Percentiles rank a stretch among this genome's conserved stretches.
phyloP scores from a whole-genome alignment of 129 eudicot genomes.

The Mikania micrantha region DNA sequence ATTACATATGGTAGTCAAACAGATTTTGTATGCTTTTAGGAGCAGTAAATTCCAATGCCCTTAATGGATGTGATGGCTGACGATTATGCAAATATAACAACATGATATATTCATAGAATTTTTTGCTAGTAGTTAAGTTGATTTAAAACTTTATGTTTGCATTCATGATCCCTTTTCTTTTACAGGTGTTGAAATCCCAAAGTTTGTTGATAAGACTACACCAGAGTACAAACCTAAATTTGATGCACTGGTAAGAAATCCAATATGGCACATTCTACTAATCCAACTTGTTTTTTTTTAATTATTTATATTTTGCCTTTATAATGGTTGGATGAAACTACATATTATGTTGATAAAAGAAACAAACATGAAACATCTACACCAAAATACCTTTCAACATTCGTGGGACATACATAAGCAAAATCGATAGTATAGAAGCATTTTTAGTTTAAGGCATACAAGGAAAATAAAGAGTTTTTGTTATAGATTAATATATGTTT shows the following conservation, averaged over 20 bases:
- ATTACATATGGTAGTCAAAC: not conserved
- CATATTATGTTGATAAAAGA: not conserved
- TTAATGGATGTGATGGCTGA: not conserved
- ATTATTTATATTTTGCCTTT: too few relatives aligned
- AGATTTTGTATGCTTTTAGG: not conserved
- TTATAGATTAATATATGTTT: not conserved
- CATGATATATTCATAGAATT: not conserved
- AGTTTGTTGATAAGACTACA: conserved; percentile 81
- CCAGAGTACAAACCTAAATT: conserved; percentile 82
- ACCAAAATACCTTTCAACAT: not conserved
- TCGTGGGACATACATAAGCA: not conserved
- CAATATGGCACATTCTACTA: not conserved
- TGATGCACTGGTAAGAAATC: conserved; percentile 66
- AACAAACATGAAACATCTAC: too few relatives aligned
- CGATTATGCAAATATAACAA: not conserved
- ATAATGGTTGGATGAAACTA: not conserved
- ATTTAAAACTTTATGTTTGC: not conserved
- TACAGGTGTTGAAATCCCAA: conserved; percentile 76
- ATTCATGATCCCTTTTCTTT: not conserved
- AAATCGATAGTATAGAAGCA: not conserved
- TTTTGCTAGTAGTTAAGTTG: not conserved
- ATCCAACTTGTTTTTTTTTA: too few relatives aligned
- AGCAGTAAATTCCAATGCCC: not conserved
- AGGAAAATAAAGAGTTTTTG: not conserved
- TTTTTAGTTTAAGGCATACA: not conserved